Base-by-base conservation (phyloP, 2,329 filamentous ascomycete species). In the Zopfia rhizophila region DNA sequence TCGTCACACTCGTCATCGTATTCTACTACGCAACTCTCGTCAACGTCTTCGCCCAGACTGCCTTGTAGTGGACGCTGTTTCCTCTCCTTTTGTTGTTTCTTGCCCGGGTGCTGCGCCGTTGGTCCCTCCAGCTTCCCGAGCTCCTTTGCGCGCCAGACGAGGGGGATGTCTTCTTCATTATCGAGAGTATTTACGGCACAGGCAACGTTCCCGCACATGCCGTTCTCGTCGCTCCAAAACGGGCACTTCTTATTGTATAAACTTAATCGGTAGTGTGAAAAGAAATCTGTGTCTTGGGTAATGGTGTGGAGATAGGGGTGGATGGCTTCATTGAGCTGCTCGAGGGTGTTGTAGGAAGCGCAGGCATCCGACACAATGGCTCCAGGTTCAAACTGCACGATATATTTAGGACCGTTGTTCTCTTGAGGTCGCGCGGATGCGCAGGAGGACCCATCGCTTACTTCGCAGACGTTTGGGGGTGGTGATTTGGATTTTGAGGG, bases 1-100 rank as follows among this genome's bases (percentile, higher is more conserved):
- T 97, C 89, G 75, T 97, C 93, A 73, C 91, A 96, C 73, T 97
- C 93, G 65, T 97, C 93, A 64, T 97, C 93, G 67, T 96, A 96
- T 75, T 99, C 94, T 13, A 97, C 87, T 32, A 99, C 91, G 69
- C 94, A 99, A 71, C 90, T 96, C 77, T 99, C 94, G 39, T 90
- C 91, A 0, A 97, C 93, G 44, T 87, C 78, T 38, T 92, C 90
- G 33, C 94, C 94, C 7, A 99, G 75, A 61, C 86, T 82, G 12
- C 93, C 93, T 60, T 91, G 85, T 5, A 97, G 76, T 14, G 94
- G 94, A 45, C 84, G 82, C 59, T 88, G 75, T 3, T 85, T 86
- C 36, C 87, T 78, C 67, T 91, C 86, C 61, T 80, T 79, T 65
- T 92, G 90, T 47, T 87, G 80, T 55, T 83, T 84, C 69, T 84